A percentile compares a stretch with the other conserved stretches of the same genome.
These are phyloP conservation scores for Apium graveolens DNA, from an alignment of 129 eudicot species.

Conservation along the genomic window DNA sequence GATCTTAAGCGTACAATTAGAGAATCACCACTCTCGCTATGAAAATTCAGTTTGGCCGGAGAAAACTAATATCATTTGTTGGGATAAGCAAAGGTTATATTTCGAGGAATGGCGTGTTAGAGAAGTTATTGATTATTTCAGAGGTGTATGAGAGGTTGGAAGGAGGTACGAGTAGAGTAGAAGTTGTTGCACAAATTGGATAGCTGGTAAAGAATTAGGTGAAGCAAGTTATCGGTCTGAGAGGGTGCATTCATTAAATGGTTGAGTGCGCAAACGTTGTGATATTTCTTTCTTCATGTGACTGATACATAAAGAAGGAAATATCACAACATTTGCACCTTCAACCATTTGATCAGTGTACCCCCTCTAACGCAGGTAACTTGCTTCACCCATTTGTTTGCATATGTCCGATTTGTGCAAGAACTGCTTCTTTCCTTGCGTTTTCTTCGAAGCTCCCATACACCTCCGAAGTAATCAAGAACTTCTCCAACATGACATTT, in stretches of 20 bases:
- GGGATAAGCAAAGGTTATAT: slow-evolving; percentile 28
- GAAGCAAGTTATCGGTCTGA: slow-evolving; percentile 19
- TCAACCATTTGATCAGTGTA: slow-evolving; percentile 19
- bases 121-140: slow-evolving; percentile 10
- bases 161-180: slow-evolving; percentile 14
- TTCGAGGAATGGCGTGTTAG: slow-evolving; percentile 29
- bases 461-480: no score
- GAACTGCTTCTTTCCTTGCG: no score
- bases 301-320: slow-evolving; percentile 10
- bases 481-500: no score
- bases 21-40: slow-evolving; percentile 22
- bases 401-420: no score
- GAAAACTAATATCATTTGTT: slow-evolving; percentile 30
- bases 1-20: slow-evolving; percentile 28
- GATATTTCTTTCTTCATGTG: slow-evolving; percentile 12
- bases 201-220: slow-evolving; percentile 20
- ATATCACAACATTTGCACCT: slow-evolving; percentile 24
- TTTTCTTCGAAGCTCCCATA: no score
- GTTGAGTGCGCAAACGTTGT: slow-evolving; percentile 25
- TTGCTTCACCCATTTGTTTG: slow-evolving; percentile 27
- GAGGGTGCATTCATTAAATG: slow-evolving; percentile 19
- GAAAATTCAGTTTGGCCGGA: slow-evolving; percentile 27
- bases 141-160: slow-evolving; percentile 15
- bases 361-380: slow-evolving; percentile 20
- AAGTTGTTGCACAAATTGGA: slow-evolving; percentile 3